phyloP scores from a whole-genome alignment of 441 rosid genomes.

The Adansonia madagascariensis region DNA sequence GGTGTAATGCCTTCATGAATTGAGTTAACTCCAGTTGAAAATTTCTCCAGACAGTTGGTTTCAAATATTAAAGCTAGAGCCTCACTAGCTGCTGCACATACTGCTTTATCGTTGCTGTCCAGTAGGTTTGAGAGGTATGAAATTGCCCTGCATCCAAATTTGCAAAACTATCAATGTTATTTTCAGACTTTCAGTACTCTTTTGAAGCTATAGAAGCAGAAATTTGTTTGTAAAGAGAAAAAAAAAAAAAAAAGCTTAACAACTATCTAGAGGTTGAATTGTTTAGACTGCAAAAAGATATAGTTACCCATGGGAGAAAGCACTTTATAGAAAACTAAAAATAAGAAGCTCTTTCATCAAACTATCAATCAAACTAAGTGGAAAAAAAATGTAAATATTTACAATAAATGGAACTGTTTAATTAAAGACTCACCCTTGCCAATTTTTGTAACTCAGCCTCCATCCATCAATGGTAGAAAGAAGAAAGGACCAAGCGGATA shows the following conservation, averaged over 20 bases:
- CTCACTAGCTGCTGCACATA: constrained; percentile 24
- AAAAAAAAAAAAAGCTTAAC: neutral
- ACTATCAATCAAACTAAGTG: neutral
- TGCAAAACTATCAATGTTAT: neutral
- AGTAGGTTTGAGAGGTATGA: constrained; percentile 17
- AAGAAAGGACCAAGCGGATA: constrained; percentile 32
- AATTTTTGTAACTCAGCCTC: constrained; percentile 14
- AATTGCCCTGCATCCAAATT: constrained; percentile 15
- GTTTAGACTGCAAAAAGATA: neutral
- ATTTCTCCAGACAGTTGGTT: constrained; percentile 15
- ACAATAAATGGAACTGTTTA: neutral
- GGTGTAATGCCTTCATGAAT: neutral
- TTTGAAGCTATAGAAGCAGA: neutral
- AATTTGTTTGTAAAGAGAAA: neutral
- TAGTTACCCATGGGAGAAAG: neutral
- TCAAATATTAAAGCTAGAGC: constrained; percentile 29
- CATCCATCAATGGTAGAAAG: constrained; percentile 25
- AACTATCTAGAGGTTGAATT: neutral
- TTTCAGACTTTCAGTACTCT: neutral
- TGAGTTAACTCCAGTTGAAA: neutral
- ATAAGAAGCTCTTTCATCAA: neutral
- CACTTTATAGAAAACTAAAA: neutral
- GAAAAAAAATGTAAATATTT: neutral
- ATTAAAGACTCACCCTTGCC: constrained; percentile 24
- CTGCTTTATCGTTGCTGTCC: neutral